A percentile compares a stretch with the other conserved stretches of the same genome.
phyloP scores from a whole-genome alignment of 331 rosid genomes.

The Telfairia occidentalis region DNA sequence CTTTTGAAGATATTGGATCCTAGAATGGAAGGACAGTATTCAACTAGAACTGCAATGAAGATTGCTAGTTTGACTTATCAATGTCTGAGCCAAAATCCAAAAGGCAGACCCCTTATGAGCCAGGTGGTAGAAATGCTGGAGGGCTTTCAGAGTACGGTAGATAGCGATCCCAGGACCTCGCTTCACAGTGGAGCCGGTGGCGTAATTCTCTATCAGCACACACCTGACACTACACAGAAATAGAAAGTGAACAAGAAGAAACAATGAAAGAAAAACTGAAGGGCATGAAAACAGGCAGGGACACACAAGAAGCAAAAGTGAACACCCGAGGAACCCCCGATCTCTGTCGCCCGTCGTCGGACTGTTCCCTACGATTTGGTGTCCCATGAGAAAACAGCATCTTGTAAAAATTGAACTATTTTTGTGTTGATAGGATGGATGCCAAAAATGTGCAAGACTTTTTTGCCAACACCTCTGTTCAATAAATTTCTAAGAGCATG shows the following conservation, averaged over 20 bases:
- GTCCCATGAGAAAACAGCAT: not conserved
- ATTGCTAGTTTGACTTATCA: slow-evolving; percentile 74
- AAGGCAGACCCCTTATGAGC: slow-evolving; percentile 86
- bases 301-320: not conserved
- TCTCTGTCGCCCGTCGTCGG: not conserved
- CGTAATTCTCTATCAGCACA: not conserved
- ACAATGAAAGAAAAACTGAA: not conserved
- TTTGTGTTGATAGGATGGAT: slow-evolving; percentile 3
- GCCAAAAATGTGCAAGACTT: not conserved
- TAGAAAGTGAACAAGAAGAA: not conserved
- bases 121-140: slow-evolving; percentile 76
- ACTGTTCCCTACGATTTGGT: not conserved
- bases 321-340: not conserved
- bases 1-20: slow-evolving; percentile 71
- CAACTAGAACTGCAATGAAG: slow-evolving; percentile 47
- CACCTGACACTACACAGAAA: not conserved
- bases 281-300: not conserved
- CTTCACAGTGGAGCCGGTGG: not conserved
- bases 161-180: not conserved
- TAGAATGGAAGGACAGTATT: slow-evolving; percentile 76
- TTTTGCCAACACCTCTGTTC: not conserved
- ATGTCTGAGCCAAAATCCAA: slow-evolving; percentile 94
- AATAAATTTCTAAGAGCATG: not conserved
- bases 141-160: slow-evolving; percentile 3
- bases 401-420: not conserved